Conservation (phyloP, 441 rosid genomes). For the Melastoma candidum region DNA sequence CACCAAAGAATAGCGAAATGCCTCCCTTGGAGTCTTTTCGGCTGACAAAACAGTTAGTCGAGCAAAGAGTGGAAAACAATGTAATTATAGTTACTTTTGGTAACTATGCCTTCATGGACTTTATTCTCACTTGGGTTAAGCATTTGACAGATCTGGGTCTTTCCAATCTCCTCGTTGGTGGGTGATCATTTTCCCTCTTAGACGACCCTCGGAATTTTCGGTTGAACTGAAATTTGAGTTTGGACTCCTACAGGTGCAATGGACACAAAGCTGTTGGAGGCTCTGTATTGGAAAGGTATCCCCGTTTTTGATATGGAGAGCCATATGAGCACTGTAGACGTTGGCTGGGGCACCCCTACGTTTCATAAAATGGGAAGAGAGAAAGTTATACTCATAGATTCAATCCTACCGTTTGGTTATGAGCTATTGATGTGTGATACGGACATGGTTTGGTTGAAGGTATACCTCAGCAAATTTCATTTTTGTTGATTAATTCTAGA, state of each 20-base stretch:
- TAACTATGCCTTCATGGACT: constrained; percentile 97
- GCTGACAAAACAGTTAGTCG: constrained; percentile 64
- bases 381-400: constrained; percentile 79
- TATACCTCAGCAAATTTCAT: constrained; percentile 15
- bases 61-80: constrained; percentile 65
- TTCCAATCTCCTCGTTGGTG: constrained; percentile 73
- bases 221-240: too few relatives aligned
- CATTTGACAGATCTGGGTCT: constrained; percentile 84
- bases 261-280: constrained; percentile 90
- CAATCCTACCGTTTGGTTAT: constrained; percentile 74
- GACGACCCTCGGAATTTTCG: too few relatives aligned
- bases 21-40: constrained; percentile 66
- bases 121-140: constrained; percentile 93
- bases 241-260: constrained; percentile 37
- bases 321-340: constrained; percentile 93
- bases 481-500: constrained; percentile 2
- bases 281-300: constrained; percentile 91
- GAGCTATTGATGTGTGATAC: constrained; percentile 98
- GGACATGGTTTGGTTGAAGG: constrained; percentile 99
- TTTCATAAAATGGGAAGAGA: constrained; percentile 99
- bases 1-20: constrained; percentile 52
- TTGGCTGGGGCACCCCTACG: constrained; percentile 95
- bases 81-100: constrained; percentile 90
- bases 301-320: constrained; percentile 99
- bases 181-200: too few relatives aligned